Evolutionary conservation across 768 basidiomycete genomes (phyloP).

Genomic region (Lactarius hatsudake): DNA sequence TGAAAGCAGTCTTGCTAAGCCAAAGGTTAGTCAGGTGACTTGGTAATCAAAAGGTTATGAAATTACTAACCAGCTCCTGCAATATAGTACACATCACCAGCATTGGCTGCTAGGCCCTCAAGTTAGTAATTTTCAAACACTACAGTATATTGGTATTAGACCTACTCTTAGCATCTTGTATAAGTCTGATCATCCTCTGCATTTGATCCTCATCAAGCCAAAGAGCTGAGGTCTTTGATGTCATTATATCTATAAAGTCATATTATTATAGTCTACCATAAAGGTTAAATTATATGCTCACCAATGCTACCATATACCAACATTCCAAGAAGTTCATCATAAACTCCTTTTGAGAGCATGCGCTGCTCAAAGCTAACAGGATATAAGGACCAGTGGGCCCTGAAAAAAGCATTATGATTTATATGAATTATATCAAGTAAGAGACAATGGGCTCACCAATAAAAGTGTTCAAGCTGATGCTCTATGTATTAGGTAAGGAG

Average conservation of each 20-base stretch:
- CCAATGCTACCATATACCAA: constrained; percentile 40
- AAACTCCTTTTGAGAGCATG: constrained; percentile 3
- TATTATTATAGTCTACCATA: neutral
- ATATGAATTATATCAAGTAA: no score
- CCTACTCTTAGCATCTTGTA: neutral
- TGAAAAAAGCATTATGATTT: no score
- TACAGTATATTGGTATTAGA: neutral
- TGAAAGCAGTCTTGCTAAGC: neutral
- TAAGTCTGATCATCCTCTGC: neutral
- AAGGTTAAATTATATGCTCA: constrained; percentile 20
- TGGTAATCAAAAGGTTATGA: neutral
- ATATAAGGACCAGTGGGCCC: constrained; percentile 31
- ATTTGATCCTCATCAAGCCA: neutral
- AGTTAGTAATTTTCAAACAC: neutral
- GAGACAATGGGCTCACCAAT: constrained; percentile 10
- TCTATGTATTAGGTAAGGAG: neutral
- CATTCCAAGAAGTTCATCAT: constrained; percentile 38
- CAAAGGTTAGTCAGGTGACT: neutral
- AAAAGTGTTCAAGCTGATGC: neutral
- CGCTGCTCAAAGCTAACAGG: constrained; percentile 19
- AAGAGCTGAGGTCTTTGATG: neutral
- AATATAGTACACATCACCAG: neutral
- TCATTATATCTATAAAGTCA: neutral
- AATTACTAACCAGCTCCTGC: neutral
- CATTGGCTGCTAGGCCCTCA: neutral